phyloP scores from a whole-genome alignment of 106 monocot species.

The Agapanthus africanus region DNA sequence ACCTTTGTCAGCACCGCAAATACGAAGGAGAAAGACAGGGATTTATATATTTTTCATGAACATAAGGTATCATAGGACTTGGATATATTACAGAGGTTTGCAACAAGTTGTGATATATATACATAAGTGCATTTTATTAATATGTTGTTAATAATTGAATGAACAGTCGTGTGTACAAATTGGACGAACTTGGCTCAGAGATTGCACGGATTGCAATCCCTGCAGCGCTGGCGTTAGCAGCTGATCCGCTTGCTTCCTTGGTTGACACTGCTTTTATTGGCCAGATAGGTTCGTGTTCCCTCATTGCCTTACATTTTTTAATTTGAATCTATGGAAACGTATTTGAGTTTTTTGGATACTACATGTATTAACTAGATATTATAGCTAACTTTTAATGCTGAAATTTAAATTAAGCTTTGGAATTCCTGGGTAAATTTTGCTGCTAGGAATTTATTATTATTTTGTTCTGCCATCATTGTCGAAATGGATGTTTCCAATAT shows the following conservation, averaged over 20 bases:
- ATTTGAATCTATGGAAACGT: not conserved
- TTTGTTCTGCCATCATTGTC: too few relatives aligned
- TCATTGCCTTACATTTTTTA: not conserved
- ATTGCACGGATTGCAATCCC: conserved; percentile 67
- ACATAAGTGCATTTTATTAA: not conserved
- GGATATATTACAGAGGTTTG: not conserved
- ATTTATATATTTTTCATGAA: conserved; percentile 43
- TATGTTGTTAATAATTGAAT: not conserved
- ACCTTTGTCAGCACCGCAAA: not conserved
- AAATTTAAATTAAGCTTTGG: too few relatives aligned
- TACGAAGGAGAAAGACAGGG: conserved; percentile 25
- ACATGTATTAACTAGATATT: too few relatives aligned
- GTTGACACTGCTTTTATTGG: conserved; percentile 92
- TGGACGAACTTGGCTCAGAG: conserved; percentile 79
- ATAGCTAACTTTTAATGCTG: too few relatives aligned
- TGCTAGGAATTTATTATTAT: too few relatives aligned
- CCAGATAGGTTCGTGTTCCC: conserved; percentile 42
- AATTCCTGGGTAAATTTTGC: too few relatives aligned
- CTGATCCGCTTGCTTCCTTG: conserved; percentile 89
- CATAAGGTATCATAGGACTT: conserved; percentile 27
- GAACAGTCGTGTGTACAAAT: conserved; percentile 49
- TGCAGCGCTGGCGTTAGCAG: conserved; percentile 81
- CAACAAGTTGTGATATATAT: too few relatives aligned
- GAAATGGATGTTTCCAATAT: too few relatives aligned
- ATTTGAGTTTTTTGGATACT: too few relatives aligned